Evolutionary conservation across 805 yeast genomes (phyloP).

Genomic region (Cyberlindnera mycetangii): DNA sequence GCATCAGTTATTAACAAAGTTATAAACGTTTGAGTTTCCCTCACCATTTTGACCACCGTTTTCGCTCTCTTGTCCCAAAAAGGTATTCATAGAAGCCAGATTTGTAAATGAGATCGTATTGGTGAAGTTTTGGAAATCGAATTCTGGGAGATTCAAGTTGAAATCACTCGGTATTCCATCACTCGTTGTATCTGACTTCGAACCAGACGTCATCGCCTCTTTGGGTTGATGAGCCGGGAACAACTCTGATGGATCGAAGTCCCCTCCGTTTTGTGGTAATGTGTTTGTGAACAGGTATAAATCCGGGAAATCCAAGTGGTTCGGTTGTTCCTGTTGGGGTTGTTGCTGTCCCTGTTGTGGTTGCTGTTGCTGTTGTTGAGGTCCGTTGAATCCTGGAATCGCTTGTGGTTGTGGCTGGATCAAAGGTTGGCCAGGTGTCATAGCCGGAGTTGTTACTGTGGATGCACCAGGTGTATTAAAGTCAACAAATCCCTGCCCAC

Average conservation of each 20-base stretch:
- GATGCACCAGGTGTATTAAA: slow-evolving; percentile 11
- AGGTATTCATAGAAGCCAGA: slow-evolving; percentile 23
- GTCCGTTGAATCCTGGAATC: background rate
- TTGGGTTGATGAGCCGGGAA: slow-evolving; percentile 18
- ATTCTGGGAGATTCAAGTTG: slow-evolving; percentile 25
- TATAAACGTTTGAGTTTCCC: background rate
- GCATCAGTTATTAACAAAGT: background rate
- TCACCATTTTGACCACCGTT: background rate
- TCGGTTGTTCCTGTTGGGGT: slow-evolving; percentile 1
- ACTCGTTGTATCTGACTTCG: slow-evolving; percentile 18
- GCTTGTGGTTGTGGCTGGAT: background rate
- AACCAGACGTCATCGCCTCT: slow-evolving; percentile 7
- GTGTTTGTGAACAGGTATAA: slow-evolving; percentile 28
- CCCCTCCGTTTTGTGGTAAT: slow-evolving; percentile 19
- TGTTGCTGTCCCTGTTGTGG: slow-evolving; percentile 1
- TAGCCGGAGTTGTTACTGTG: slow-evolving; percentile 2
- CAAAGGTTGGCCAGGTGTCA: slow-evolving; percentile 3
- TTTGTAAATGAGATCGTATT: slow-evolving; percentile 25
- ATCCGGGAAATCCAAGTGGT: slow-evolving; percentile 27
- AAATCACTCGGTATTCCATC: slow-evolving; percentile 24
- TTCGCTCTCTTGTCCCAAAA: slow-evolving; percentile 12
- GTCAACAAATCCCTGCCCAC: slow-evolving; percentile 7
- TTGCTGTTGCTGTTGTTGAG: slow-evolving; percentile 3
- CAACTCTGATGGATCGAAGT: slow-evolving; percentile 28
- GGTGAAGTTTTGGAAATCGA: slow-evolving; percentile 25